Evolutionary conservation across 1,284 basidiomycete genomes (phyloP), one percentile per base, ranked within the genome.

Genomic region (Apiotrichum sp.): DNA sequence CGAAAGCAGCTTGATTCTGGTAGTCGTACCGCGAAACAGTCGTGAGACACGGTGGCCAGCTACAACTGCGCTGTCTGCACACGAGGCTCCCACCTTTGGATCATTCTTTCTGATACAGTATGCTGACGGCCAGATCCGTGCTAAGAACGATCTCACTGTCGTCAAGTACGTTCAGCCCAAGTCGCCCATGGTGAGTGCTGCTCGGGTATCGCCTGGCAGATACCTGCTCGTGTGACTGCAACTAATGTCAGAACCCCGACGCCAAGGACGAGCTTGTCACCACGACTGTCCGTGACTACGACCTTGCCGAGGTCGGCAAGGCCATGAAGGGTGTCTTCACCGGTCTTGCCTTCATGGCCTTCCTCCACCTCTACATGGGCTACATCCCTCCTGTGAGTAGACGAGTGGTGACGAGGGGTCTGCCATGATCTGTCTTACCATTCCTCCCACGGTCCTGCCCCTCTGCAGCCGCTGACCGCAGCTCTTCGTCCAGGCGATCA

Each of bases 331-430:
- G 56, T 16, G 56, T 61, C 34, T 50, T 61, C 56, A 61, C 56
- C 45, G 59, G 59, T 13, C 38, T 58, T 6, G 56, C 56, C 40
- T 61, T 61, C 49, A 58, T 61, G 56, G 51, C 22, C 45, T 58
- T 61, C 59, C 59, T 61, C 56, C 59, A 61, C 56, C 53, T 58
- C 6, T 61, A 61, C 59, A 61, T 61, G 59, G 59, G 59, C 53
- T 61, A 61, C 59, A 42, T 61, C 44, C 59, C 59, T 56, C 59
- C 59, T 54, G 59, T 61, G 38, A 53, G 59, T 58, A 6, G n/a
- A n/a, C n/a, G n/a, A n/a, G n/a, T n/a, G n/a, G n/a, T n/a, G n/a
- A 33, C 14, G 8, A 39, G 5, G 13, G n/a, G n/a, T n/a, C n/a
- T n/a, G n/a, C n/a, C n/a, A n/a, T n/a, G n/a, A n/a, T n/a, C n/a